These are phyloP conservation scores for Coemansia sp. DNA, from an alignment of 192 early-diverging fungal species.

Conservation along the genomic window DNA sequence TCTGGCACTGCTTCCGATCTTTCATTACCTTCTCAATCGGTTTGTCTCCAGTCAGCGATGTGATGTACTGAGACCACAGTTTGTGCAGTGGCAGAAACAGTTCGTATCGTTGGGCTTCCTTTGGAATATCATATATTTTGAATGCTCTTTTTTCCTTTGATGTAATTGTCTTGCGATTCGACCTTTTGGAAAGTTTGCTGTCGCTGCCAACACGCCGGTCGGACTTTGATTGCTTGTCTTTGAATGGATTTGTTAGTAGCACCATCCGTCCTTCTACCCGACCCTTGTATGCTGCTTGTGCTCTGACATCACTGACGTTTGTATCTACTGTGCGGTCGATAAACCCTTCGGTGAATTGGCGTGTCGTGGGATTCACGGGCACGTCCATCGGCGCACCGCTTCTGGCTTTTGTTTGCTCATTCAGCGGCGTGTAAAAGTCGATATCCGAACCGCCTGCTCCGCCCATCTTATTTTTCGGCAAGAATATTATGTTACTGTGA, in stretches of 20 bases:
- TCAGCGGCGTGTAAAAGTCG: constrained; percentile 31
- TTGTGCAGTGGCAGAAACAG: constrained; percentile 71
- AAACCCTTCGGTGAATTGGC: constrained; percentile 22
- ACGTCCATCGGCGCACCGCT: constrained; percentile 30
- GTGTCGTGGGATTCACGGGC: constrained; percentile 24
- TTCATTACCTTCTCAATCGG: constrained; percentile 29
- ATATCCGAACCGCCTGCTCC: constrained; percentile 1
- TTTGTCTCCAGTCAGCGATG: constrained; percentile 57
- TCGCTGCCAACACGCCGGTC: constrained; percentile 11
- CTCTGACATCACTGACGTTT: constrained; percentile 13
- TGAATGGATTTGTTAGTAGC: constrained; percentile 42
- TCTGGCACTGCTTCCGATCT: constrained; percentile 44
- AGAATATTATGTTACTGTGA: neutral
- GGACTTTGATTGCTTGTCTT: constrained; percentile 14
- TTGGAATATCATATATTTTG: constrained; percentile 66
- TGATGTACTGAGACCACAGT: constrained; percentile 79
- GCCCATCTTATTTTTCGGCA: neutral
- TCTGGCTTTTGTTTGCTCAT: constrained; percentile 14
- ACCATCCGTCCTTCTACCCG: constrained; percentile 44
- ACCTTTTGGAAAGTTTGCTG: neutral
- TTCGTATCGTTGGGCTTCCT: constrained; percentile 53
- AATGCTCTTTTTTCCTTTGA: constrained; percentile 59
- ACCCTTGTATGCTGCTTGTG: constrained; percentile 17
- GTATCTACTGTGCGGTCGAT: constrained; percentile 28
- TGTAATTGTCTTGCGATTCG: constrained; percentile 60